These are phyloP conservation scores for Calonectria hongkongensis DNA, from an alignment of 2,329 filamentous ascomycete species.

Conservation along the genomic window DNA sequence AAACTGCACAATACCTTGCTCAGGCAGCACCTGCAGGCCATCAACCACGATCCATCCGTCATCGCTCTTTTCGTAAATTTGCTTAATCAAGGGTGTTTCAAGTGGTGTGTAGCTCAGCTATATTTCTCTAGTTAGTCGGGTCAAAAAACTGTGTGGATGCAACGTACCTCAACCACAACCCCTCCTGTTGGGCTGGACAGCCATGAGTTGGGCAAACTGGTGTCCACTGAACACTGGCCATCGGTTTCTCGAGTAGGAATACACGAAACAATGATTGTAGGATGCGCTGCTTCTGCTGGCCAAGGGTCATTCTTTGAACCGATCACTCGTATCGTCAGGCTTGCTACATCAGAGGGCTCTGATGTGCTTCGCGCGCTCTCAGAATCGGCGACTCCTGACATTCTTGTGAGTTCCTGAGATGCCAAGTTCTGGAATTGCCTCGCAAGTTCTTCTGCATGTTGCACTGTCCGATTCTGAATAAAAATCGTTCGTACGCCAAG, in stretches of 20 bases:
- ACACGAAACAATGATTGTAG: constrained; percentile 46
- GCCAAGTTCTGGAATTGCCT: constrained; percentile 47
- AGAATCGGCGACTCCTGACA: not conserved
- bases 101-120: constrained; percentile 38
- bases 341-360: not conserved
- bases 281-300: constrained; percentile 36
- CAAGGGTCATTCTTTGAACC: constrained; percentile 38
- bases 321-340: constrained; percentile 54
- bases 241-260: constrained; percentile 35
- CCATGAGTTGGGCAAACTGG: constrained; percentile 74
- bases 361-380: not conserved
- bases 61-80: constrained; percentile 68
- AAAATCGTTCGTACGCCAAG: constrained; percentile 76
- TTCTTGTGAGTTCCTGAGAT: not conserved
- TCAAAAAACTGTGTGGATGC: constrained; percentile 59
- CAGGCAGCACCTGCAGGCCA: constrained; percentile 75
- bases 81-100: constrained; percentile 68
- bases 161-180: constrained; percentile 67
- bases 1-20: constrained; percentile 78
- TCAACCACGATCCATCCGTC: constrained; percentile 75
- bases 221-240: constrained; percentile 52
- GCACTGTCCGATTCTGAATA: constrained; percentile 73
- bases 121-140: constrained; percentile 59
- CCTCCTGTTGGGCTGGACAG: constrained; percentile 75
- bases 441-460: constrained; percentile 71